Evolutionary conservation across 306 rosid species (phyloP).

Genomic region (Ceratonia siliqua): DNA sequence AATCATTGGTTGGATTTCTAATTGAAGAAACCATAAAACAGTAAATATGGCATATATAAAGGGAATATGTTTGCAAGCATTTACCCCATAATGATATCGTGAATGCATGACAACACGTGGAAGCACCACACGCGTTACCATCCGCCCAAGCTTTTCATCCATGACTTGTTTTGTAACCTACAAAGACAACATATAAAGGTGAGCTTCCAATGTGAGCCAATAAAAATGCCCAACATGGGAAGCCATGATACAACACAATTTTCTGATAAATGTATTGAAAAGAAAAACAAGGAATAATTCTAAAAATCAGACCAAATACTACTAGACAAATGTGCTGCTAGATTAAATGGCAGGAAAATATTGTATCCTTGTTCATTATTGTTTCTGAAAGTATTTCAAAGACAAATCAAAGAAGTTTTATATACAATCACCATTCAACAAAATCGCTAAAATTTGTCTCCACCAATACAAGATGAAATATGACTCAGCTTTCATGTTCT

Average conservation of each 20-base stretch:
- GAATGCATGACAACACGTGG: conserved; percentile 98
- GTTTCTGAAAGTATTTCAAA: neutral
- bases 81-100: conserved; percentile 87
- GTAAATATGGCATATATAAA: conserved; percentile 4
- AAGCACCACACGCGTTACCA: conserved; percentile 92
- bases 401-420: neutral
- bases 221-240: conserved; percentile 13
- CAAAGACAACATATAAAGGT: conserved; percentile 23
- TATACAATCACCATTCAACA: neutral
- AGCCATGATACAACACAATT: neutral
- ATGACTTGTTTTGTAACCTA: conserved; percentile 88
- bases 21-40: conserved; percentile 8
- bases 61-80: conserved; percentile 13
- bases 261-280: neutral
- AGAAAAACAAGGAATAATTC: neutral
- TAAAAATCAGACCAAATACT: neutral
- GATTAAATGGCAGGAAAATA: neutral
- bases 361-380: neutral
- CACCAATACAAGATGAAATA: neutral
- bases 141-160: conserved; percentile 94
- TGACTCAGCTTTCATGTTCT: neutral
- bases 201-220: conserved; percentile 28
- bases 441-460: neutral
- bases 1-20: conserved; percentile 24
- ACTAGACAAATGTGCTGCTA: neutral